These are phyloP conservation scores for Solanum pennellii DNA, from an alignment of 257 asterid genomes.

Conservation along the genomic window DNA sequence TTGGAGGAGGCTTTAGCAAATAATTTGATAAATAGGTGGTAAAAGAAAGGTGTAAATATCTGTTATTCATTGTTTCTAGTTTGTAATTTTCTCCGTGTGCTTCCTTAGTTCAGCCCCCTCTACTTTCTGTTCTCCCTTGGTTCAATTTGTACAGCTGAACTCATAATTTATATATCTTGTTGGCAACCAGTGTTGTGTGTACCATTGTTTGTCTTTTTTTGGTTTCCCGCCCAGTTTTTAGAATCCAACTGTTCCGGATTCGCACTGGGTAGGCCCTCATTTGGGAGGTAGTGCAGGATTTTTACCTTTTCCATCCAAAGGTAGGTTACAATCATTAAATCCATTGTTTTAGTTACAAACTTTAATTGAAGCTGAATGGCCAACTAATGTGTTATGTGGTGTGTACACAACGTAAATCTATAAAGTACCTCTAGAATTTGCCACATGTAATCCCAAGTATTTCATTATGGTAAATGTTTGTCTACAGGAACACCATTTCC, in stretches of 20 bases:
- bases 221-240: not conserved
- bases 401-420: not conserved
- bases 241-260: not conserved
- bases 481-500: not conserved
- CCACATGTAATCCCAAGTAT: not conserved
- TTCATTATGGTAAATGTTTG: too few relatives aligned
- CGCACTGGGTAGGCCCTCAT: not conserved
- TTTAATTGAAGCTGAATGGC: not conserved
- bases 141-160: slow-evolving; percentile 51
- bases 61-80: not conserved
- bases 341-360: not conserved
- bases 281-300: not conserved
- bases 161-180: slow-evolving; percentile 19
- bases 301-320: not conserved
- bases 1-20: slow-evolving; percentile 61
- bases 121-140: slow-evolving; percentile 1
- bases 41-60: slow-evolving; percentile 61
- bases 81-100: slow-evolving; percentile 6
- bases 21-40: slow-evolving; percentile 51
- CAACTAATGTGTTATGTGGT: not conserved
- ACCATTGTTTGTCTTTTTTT: not conserved
- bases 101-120: not conserved
- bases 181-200: not conserved
- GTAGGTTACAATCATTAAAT: not conserved
- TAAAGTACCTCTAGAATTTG: not conserved